Percentiles rank a stretch among this genome's conserved stretches.
phyloP scores from a whole-genome alignment of 148 eudicot genomes.

The Hydrangea macrophylla region DNA sequence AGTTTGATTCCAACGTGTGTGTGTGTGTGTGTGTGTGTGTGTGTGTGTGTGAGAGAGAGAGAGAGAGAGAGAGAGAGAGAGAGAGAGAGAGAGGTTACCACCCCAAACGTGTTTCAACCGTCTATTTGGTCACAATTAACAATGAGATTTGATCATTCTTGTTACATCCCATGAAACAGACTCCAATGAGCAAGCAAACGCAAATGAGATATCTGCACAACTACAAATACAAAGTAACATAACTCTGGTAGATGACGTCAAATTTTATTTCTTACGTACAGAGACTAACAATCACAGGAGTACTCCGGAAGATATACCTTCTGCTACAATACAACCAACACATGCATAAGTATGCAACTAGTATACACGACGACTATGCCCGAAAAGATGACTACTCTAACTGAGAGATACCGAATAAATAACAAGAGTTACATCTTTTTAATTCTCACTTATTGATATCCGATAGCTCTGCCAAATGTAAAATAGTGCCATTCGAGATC shows the following conservation, averaged over 20 bases:
- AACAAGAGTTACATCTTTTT: conserved; percentile 18
- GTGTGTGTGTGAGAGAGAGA: no score
- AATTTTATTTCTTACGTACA: neutral
- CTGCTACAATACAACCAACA: neutral
- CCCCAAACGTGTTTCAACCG: no score
- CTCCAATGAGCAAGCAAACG: no score
- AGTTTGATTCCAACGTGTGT: no score
- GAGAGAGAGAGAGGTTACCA: no score
- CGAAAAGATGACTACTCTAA: conserved; percentile 1
- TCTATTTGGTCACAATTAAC: no score
- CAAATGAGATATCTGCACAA: neutral
- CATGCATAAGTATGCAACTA: neutral
- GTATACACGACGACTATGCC: conserved; percentile 4
- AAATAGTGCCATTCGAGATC: conserved; percentile 25
- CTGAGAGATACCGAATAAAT: neutral
- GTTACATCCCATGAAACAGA: no score
- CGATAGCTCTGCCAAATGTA: conserved; percentile 32
- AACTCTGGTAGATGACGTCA: neutral
- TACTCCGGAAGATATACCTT: neutral
- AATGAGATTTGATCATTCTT: no score
- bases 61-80: no score
- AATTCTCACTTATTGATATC: conserved; percentile 21
- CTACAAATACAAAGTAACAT: neutral
- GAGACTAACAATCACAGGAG: neutral
- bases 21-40: no score